These are phyloP conservation scores for Ogataea parapolymorpha DNA, from an alignment of 805 yeast species.

Conservation along the genomic window DNA sequence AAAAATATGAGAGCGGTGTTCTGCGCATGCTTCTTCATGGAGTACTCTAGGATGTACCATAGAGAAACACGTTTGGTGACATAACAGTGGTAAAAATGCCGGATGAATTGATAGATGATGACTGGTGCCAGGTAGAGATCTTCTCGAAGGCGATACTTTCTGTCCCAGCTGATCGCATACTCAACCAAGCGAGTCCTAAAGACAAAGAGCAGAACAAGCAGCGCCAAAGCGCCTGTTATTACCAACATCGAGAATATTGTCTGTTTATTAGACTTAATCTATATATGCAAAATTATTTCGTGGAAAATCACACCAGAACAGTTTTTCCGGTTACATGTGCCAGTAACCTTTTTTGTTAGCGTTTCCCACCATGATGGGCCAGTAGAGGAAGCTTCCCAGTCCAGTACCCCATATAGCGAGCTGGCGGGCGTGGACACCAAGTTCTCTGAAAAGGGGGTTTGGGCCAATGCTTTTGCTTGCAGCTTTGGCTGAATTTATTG, in stretches of 20 bases:
- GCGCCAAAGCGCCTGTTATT: no score
- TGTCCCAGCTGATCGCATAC: conserved; percentile 29
- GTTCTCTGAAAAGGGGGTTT: conserved; percentile 25
- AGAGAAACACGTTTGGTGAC: conserved; percentile 47
- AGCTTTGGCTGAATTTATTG: conserved; percentile 16
- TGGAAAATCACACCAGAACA: no score
- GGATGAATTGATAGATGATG: conserved; percentile 38
- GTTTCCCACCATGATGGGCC: conserved; percentile 27
- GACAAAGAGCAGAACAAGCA: no score
- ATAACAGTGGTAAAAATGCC: conserved; percentile 36
- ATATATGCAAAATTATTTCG: background rate
- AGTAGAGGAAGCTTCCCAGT: conserved; percentile 26
- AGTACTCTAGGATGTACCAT: conserved; percentile 67
- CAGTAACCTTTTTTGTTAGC: conserved; percentile 28
- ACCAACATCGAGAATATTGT: background rate
- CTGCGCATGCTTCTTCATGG: conserved; percentile 48
- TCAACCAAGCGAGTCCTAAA: background rate
- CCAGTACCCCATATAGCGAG: conserved; percentile 29
- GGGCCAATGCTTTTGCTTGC: conserved; percentile 32
- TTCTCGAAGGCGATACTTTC: conserved; percentile 43
- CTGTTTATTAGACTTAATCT: background rate
- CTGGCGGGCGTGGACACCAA: conserved; percentile 26
- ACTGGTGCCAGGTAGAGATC: conserved; percentile 52
- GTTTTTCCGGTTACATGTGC: conserved; percentile 18
- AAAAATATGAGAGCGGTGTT: conserved; percentile 63